Evolutionary conservation across 139 green algal species (phyloP), one percentile per base, ranked within the genome.

Genomic region (Ettlia oleoabundans): DNA sequence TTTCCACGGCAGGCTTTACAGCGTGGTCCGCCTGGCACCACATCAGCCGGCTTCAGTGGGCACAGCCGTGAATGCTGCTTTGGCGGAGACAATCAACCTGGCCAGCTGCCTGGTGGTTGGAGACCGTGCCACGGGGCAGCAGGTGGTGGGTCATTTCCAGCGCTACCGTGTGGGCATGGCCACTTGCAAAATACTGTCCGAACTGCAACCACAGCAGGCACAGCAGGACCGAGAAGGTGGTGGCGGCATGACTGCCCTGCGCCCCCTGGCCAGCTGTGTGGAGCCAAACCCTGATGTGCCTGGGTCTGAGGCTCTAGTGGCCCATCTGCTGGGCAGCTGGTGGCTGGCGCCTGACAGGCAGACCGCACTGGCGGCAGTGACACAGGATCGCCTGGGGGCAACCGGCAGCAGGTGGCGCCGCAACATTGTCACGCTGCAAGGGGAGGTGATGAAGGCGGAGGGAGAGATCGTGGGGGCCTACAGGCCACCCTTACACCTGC

Each of bases 371-470:
- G 37, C 52, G n/a, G 58, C 74, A 6, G 30, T 85, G 70, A 21
- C 58, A 33, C 13, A 52, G 35, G 72, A 78, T 47, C 58, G 62
- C 38, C 33, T 18, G 72, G n/a, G 51, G 33, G 35, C 32, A 4
- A 22, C 7, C 32, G 10, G 71, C 72, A 62, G 61, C 30, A 19
- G 66, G 64, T 51, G 53, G 7, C 41, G 51, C 9, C 26, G 58
- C 70, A 55, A 66, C 77, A 43, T 72, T 30, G 69, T 80, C 40
- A 80, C 68, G 18, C 2, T 13, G 9, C 79, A 90, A 80, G 88
- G 90, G 1, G 90, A 93, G 47, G 74, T 94, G 3, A 94, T 95
- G 76, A 95, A 93, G 43, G 84, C 85, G 7, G 88, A 95, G 78
- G 92, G 92, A 1, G 92, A 95, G 85, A 86, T 95, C 33, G 83